phyloP scores from a whole-genome alignment of 345 rosid genomes.

The Brassica napus region DNA sequence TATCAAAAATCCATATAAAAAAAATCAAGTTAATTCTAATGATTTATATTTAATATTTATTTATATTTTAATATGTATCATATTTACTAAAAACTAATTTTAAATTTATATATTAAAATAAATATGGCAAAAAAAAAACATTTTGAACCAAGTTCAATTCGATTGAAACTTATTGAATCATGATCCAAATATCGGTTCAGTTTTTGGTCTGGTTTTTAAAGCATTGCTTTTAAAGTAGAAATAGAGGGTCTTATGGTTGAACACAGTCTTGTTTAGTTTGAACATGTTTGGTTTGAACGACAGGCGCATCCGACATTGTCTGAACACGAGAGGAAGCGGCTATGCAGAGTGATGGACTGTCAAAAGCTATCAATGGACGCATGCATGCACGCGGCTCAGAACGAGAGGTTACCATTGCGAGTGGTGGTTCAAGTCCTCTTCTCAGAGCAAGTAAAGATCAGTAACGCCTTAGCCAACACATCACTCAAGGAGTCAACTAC shows the following conservation, averaged over 20 bases:
- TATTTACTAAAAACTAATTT: too few relatives aligned
- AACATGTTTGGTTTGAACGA: not conserved
- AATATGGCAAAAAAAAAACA: too few relatives aligned
- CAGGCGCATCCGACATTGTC: conserved; percentile 96
- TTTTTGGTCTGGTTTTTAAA: too few relatives aligned
- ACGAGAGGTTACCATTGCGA: conserved; percentile 84
- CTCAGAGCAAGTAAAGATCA: conserved; percentile 92
- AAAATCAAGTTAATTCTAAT: too few relatives aligned
- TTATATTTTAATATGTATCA: not conserved
- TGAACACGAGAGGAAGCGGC: conserved; percentile 92
- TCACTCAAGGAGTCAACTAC: conserved; percentile 56
- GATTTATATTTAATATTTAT: too few relatives aligned
- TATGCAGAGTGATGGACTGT: conserved; percentile 95
- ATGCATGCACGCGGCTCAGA: conserved; percentile 96
- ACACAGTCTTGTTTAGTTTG: not conserved
- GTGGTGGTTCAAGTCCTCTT: conserved; percentile 95
- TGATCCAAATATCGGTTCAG: not conserved
- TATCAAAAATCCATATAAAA: too few relatives aligned
- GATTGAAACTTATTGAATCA: too few relatives aligned
- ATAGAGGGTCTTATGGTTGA: not conserved
- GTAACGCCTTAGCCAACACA: conserved; percentile 74
- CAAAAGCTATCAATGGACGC: conserved; percentile 97
- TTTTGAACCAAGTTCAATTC: too few relatives aligned
- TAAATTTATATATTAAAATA: too few relatives aligned
- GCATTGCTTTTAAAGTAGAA: not conserved